Base-by-base conservation (phyloP, 192 early-diverging fungal species). In the Linnemannia exigua region DNA sequence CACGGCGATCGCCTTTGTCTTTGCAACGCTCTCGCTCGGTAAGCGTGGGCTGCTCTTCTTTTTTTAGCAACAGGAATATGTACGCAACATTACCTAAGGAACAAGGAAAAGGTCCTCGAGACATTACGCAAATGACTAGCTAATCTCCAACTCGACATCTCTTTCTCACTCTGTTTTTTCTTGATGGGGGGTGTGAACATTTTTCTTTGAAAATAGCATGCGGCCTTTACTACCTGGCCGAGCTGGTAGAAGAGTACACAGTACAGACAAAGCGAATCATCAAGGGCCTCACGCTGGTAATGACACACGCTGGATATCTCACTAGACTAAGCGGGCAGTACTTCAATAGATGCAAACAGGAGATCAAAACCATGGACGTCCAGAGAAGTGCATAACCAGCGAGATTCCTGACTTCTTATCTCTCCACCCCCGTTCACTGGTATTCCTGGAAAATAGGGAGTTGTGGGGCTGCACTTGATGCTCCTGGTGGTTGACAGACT, bases 401-500 rank as follows among this genome's bases (percentile, higher is more conserved):
- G 5, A 20, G 16, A 38, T 44, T 44, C 41, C 9, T 44, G 41
- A 44, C 41, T n/a, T n/a, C n/a, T n/a, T n/a, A 33, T 52, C 52
- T 67, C 35, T 68, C 33, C 87, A 16, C 33, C 8, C 25, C 68
- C 38, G 19, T 38, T 12, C 22, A 6, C 47, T 14, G 20, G 15
- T 9, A n/a, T n/a, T 22, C 20, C n/a, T 20, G 22, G 5, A 14
- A 25, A 31, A 63, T 72, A 94, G 94, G 73, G 87, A 11, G 92
- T 96, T 8, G 90, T 95, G 44, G 89, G 79, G 17, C 74, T 95
- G 48, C 97, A 97, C 81, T 47, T 96, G 16, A 73, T 94, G 54
- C 90, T 99, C 22, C 91, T 90, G 82, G 76, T 95, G 15, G 78
- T 97, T n/a, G 98, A 99, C 85, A 90, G 94, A 9, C 82, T 98